Conservation (phyloP, 2,329 filamentous ascomycete species). For the Samsoniella hepiali region DNA sequence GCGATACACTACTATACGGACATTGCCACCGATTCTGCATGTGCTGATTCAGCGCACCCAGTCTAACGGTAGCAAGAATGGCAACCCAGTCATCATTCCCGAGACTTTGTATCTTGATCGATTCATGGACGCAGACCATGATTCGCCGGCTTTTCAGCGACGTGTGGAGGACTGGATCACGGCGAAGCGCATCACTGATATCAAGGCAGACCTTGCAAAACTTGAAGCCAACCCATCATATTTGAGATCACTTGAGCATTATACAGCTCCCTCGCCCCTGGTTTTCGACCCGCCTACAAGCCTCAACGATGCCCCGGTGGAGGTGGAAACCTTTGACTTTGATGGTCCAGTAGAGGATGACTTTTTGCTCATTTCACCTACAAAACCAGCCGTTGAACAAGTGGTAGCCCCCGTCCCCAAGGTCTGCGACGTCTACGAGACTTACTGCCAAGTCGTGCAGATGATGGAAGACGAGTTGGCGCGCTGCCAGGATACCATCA, state of each 20-base stretch:
- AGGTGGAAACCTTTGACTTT: slow-evolving; percentile 36
- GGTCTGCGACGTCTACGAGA: slow-evolving; percentile 22
- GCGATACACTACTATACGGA: slow-evolving; percentile 68
- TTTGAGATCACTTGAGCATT: slow-evolving; percentile 29
- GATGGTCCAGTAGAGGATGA: slow-evolving; percentile 38
- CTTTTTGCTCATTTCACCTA: slow-evolving; percentile 29
- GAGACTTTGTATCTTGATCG: slow-evolving; percentile 83
- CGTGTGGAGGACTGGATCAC: slow-evolving; percentile 72
- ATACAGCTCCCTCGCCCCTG: background rate
- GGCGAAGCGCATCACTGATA: slow-evolving; percentile 58
- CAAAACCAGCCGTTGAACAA: background rate
- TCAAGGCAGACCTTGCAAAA: slow-evolving; percentile 43
- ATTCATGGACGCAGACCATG: slow-evolving; percentile 68
- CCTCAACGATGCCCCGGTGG: slow-evolving; percentile 2
- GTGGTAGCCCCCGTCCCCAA: slow-evolving; percentile 3
- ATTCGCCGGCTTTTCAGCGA: slow-evolving; percentile 58
- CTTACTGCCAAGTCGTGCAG: slow-evolving; percentile 36
- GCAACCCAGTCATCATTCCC: slow-evolving; percentile 73
- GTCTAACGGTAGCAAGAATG: slow-evolving; percentile 71
- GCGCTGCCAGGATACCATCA: slow-evolving; percentile 28
- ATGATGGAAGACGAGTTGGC: slow-evolving; percentile 43
- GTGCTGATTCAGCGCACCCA: slow-evolving; percentile 83
- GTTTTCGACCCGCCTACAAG: background rate
- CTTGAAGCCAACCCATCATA: slow-evolving; percentile 27
- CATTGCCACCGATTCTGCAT: slow-evolving; percentile 81